phyloP scores from a whole-genome alignment of 1,284 basidiomycete species.

The Flammula alnicola region DNA sequence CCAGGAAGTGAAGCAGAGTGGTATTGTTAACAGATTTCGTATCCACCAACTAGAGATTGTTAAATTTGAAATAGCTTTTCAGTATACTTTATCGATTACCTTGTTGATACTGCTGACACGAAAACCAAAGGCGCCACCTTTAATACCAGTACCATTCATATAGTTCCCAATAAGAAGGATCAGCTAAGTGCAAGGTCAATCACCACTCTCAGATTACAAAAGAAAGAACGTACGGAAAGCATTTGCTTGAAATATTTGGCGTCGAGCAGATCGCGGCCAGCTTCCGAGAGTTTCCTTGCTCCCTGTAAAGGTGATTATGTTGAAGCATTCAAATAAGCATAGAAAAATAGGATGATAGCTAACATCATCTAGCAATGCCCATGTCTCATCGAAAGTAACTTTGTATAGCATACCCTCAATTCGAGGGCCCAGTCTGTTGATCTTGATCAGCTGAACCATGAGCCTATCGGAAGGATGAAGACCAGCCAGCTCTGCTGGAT shows the following conservation, averaged over 20 bases:
- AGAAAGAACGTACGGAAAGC: slow-evolving; percentile 62
- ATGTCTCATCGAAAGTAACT: slow-evolving; percentile 83
- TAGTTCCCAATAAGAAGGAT: slow-evolving; percentile 97
- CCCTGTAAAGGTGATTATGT: slow-evolving; percentile 51
- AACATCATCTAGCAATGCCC: slow-evolving; percentile 74
- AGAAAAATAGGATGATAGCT: slow-evolving; percentile 16
- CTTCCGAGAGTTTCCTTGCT: slow-evolving; percentile 79
- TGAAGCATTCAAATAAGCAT: neutral
- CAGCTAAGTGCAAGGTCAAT: slow-evolving; percentile 50
- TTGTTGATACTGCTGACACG: slow-evolving; percentile 98
- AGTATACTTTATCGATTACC: slow-evolving; percentile 54
- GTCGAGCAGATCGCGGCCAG: slow-evolving; percentile 75
- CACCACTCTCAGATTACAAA: neutral
- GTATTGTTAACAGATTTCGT: slow-evolving; percentile 95
- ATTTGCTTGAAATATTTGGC: slow-evolving; percentile 89
- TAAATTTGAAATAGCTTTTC: slow-evolving; percentile 1
- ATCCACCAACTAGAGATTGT: slow-evolving; percentile 80
- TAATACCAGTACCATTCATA: slow-evolving; percentile 96
- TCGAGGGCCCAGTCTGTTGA: slow-evolving; percentile 89
- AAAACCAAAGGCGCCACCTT: slow-evolving; percentile 98
- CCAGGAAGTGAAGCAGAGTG: slow-evolving; percentile 94
- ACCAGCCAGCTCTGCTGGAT: slow-evolving; percentile 85
- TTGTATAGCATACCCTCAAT: slow-evolving; percentile 96
- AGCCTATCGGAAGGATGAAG: slow-evolving; percentile 95
- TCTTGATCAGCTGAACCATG: slow-evolving; percentile 97